Evolutionary conservation across 2,329 filamentous ascomycete species (phyloP), one percentile per base, ranked within the genome.

Genomic region (Alternaria brassicicola): DNA sequence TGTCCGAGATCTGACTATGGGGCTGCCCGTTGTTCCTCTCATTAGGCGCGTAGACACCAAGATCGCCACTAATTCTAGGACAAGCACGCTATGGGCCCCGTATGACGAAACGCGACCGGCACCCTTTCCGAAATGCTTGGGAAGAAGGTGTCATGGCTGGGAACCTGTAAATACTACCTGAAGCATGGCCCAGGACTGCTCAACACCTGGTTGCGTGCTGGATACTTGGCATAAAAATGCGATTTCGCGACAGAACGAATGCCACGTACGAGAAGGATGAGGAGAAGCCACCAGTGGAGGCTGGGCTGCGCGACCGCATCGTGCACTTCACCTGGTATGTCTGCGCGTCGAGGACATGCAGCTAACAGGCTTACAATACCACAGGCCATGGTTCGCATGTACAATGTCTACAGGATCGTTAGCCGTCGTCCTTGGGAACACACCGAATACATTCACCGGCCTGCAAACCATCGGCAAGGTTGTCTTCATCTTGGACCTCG

Each of bases 391-490:
- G 89, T 93, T 88, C 76, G 89, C 89, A 1, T 80, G 87, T 30
- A 88, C 88, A 2, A 92, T 92, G 89, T 89, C 87, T 46, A 91
- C 89, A 0, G 90, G 90, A 31, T 89, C 89, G 0, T 76, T 93
- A 1, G 85, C 89, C 0, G 76, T 89, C 3, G 81, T 92, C 15
- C 81, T 93, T 42, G 82, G 83, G 3, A 86, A 87, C 49, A 81
- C 81, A 17, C 89, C 90, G 6, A 72, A 74, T 8, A 85, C 87
- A 66, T 93, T 93, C 72, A 70, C 78, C 0, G 89, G 89, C 0
- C 78, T 92, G 1, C 73, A 77, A 4, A 83, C 85, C 4, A 89
- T 92, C 50, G 90, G 89, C 1, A 80, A 86, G 30, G 83, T 86
- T 17, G 81, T 93, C 35, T 93, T 89, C 77, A 81, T 90, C 65